phyloP scores from a whole-genome alignment of 2,329 filamentous ascomycete genomes.

The Cordyceps militaris region DNA sequence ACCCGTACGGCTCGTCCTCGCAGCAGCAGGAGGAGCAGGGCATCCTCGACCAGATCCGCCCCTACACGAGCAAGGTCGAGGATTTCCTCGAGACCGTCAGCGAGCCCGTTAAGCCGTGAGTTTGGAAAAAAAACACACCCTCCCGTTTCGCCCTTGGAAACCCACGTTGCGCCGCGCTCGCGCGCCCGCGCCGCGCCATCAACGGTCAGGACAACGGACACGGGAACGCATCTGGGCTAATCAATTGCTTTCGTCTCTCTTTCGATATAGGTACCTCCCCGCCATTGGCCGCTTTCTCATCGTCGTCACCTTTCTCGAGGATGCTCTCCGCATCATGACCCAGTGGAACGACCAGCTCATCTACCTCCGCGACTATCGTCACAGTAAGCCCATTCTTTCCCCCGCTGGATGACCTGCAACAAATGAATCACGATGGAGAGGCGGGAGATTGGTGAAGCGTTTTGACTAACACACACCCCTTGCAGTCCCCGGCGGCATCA shows the following conservation, averaged over 20 bases:
- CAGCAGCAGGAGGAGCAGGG: constrained; percentile 47
- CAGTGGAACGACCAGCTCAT: constrained; percentile 95
- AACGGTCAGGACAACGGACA: not conserved
- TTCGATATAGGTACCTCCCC: constrained; percentile 66
- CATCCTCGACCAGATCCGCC: constrained; percentile 73
- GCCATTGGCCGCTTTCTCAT: constrained; percentile 96
- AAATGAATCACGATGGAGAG: too few species aligned
- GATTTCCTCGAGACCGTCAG: constrained; percentile 80
- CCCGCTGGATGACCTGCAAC: not conserved
- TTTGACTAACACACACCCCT: constrained; percentile 17
- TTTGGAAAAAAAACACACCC: constrained; percentile 15
- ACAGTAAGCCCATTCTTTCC: constrained; percentile 57
- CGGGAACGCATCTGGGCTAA: constrained; percentile 13
- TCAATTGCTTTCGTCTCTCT: not conserved
- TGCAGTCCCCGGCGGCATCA: constrained; percentile 77
- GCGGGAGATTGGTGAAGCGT: not conserved
- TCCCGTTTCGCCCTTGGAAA: too few species aligned
- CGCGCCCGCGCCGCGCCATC: not conserved
- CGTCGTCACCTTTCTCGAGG: constrained; percentile 96
- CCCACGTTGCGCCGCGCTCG: not conserved
- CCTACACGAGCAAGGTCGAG: constrained; percentile 98
- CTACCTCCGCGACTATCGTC: constrained; percentile 86
- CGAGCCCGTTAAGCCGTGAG: constrained; percentile 88
- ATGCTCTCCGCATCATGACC: constrained; percentile 90
- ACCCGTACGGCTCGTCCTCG: constrained; percentile 58